Percentiles rank a stretch among this genome's conserved stretches.
phyloP scores from a whole-genome alignment of 495 filamentous ascomycete genomes.

The Daldinia concentrica region DNA sequence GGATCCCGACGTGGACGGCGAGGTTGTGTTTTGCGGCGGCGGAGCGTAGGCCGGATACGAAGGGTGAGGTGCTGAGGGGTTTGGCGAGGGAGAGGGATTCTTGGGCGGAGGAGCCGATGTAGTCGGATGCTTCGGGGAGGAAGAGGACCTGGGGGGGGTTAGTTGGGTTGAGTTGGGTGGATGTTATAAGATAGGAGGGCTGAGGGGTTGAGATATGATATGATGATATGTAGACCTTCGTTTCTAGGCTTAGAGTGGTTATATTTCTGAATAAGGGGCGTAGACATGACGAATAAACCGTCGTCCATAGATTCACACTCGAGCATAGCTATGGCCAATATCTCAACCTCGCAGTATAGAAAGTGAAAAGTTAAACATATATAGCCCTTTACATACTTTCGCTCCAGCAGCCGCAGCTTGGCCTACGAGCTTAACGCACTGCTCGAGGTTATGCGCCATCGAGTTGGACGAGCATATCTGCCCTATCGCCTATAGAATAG shows the following conservation, averaged over 20 bases:
- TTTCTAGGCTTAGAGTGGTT: no score
- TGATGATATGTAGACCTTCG: no score
- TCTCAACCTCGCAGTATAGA: no score
- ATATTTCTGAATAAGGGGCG: no score
- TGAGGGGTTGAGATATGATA: no score
- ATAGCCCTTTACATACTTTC: constrained; percentile 62
- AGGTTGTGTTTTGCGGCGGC: constrained; percentile 68
- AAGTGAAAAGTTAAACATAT: neutral
- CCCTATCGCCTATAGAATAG: constrained; percentile 72
- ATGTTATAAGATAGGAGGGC: no score
- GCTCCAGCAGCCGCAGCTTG: constrained; percentile 80
- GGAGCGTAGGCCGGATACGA: constrained; percentile 75
- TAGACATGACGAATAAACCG: no score
- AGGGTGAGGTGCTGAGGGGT: constrained; percentile 61
- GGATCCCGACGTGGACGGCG: constrained; percentile 88
- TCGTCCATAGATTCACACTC: no score
- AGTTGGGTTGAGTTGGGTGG: no score
- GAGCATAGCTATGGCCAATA: no score
- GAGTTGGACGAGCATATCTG: constrained; percentile 86
- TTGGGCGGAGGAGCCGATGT: constrained; percentile 72
- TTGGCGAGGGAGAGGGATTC: constrained; percentile 74
- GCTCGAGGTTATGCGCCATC: constrained; percentile 78
- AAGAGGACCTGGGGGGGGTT: constrained; percentile 71
- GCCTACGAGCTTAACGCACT: constrained; percentile 74
- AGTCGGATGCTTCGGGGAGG: constrained; percentile 92